Percentiles rank a stretch among this genome's conserved stretches.
Conservation (phyloP, 495 filamentous ascomycete genomes). For the Bacidia rubella region DNA sequence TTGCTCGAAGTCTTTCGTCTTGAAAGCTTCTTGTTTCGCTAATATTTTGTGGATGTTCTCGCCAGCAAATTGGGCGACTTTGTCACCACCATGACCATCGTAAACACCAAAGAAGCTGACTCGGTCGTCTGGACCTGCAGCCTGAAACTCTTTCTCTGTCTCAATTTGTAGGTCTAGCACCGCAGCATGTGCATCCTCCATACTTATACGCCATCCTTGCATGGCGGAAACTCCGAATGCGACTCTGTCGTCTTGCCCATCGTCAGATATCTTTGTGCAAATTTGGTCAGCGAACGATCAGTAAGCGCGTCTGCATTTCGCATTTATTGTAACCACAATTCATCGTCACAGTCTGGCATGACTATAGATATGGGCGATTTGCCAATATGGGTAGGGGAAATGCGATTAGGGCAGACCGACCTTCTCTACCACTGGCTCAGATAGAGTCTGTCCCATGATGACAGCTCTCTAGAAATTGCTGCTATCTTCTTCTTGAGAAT, state of each 20-base stretch:
- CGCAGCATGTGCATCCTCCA: conserved; percentile 91
- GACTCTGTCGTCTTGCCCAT: conserved; percentile 84
- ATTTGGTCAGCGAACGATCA: neutral
- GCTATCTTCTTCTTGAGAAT: neutral
- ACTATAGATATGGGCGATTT: too few relatives aligned
- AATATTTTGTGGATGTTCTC: conserved; percentile 90
- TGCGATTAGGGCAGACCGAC: conserved; percentile 39
- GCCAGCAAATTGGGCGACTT: conserved; percentile 85
- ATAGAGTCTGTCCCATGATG: conserved; percentile 95
- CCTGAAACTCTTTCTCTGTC: conserved; percentile 41
- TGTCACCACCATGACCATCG: conserved; percentile 94
- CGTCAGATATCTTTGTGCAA: conserved; percentile 55
- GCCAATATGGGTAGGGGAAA: too few relatives aligned
- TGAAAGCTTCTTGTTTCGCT: conserved; percentile 85
- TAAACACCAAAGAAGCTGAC: conserved; percentile 97
- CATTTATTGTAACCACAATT: neutral
- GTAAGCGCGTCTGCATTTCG: conserved; percentile 2
- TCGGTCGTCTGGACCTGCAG: conserved; percentile 49
- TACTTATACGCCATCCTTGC: conserved; percentile 99
- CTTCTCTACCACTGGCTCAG: conserved; percentile 98
- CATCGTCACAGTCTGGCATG: conserved; percentile 1
- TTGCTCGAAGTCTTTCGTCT: conserved; percentile 82
- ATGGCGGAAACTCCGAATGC: conserved; percentile 91
- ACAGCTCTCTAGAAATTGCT: neutral
- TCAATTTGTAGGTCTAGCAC: conserved; percentile 73